These are phyloP conservation scores for Xylaria telfairii DNA, from an alignment of 495 filamentous ascomycete genomes.

Conservation along the genomic window DNA sequence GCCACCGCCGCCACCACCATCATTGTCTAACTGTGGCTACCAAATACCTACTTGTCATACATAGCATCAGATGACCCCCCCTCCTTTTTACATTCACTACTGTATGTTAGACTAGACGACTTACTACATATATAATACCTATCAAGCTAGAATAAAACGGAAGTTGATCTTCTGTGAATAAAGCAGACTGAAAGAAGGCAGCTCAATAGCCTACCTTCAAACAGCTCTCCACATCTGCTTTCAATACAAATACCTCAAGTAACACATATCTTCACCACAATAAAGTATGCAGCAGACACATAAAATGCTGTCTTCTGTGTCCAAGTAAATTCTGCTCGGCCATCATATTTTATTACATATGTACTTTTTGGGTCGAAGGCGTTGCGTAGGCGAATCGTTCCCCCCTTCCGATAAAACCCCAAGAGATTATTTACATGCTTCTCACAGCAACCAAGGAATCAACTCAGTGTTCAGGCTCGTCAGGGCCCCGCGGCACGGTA, in stretches of 20 bases:
- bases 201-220: not conserved
- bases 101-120: no score
- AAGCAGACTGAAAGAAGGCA: not conserved
- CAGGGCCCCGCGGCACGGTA: conserved; percentile 47
- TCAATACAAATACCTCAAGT: not conserved
- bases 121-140: not conserved
- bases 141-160: not conserved
- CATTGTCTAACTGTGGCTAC: not conserved
- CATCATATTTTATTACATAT: not conserved
- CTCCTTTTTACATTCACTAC: no score
- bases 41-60: not conserved
- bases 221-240: not conserved
- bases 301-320: not conserved
- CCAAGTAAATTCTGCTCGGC: not conserved
- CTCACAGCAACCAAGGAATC: not conserved
- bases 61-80: no score
- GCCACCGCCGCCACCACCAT: conserved; percentile 13
- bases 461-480: conserved; percentile 36
- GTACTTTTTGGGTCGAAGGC: not conserved
- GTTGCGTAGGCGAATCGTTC: not conserved
- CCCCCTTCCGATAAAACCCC: no score
- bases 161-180: not conserved
- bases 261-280: not conserved
- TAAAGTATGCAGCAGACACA: not conserved
- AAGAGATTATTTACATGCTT: not conserved